phyloP scores from a whole-genome alignment of 2,329 filamentous ascomycete genomes.

The Colletotrichum incanum region DNA sequence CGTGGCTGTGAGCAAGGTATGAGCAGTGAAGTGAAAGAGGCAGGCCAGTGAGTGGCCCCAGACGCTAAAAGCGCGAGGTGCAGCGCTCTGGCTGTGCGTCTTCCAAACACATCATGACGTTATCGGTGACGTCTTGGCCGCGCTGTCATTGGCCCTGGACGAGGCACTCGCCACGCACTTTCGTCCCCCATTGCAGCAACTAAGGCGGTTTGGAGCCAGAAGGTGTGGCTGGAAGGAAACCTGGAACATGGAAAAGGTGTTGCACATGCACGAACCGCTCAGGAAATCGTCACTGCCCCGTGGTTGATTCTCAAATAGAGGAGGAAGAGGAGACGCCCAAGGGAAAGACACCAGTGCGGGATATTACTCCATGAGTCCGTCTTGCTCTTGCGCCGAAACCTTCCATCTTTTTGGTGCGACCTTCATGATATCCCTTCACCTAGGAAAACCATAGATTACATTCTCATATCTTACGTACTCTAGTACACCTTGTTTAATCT shows the following conservation, averaged over 20 bases:
- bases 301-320: not conserved
- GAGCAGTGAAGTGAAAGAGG: not conserved
- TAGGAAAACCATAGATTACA: not conserved
- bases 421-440: slow-evolving; percentile 10
- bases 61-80: slow-evolving; percentile 13
- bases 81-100: slow-evolving; percentile 2
- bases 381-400: not conserved
- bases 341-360: not conserved
- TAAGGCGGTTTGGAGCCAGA: not conserved
- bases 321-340: not conserved
- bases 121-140: slow-evolving; percentile 41
- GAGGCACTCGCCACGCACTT: slow-evolving; percentile 42
- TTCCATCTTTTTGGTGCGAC: not conserved
- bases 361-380: slow-evolving; percentile 1
- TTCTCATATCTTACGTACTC: not conserved
- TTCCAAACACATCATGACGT: slow-evolving; percentile 36
- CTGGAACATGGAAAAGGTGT: slow-evolving; percentile 29
- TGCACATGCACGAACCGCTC: slow-evolving; percentile 33
- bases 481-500: not conserved
- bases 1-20: not conserved
- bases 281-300: slow-evolving; percentile 37
- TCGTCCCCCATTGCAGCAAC: slow-evolving; percentile 1
- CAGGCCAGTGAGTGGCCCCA: not conserved
- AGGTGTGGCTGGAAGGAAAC: slow-evolving; percentile 43
- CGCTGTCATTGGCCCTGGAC: slow-evolving; percentile 31